Percentiles rank a stretch among this genome's conserved stretches.
Conservation (phyloP, 164 flowering plant genomes). For the Macadamia tetraphylla region DNA sequence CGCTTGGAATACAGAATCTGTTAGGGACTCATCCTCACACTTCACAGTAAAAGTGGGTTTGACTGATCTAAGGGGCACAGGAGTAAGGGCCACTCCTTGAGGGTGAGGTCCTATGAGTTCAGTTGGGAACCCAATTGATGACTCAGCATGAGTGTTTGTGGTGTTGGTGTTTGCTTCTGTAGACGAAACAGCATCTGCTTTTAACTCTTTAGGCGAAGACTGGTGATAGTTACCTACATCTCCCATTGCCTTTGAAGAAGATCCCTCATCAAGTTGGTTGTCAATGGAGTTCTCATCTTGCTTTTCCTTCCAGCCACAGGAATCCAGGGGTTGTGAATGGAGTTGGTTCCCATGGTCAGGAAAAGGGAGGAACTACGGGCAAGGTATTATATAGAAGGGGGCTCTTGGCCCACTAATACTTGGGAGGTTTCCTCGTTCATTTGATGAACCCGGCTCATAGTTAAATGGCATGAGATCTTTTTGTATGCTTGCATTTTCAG, state of each 20-base stretch:
- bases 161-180: slow-evolving; percentile 16
- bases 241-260: slow-evolving; percentile 21
- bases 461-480: slow-evolving; percentile 10
- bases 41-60: not conserved
- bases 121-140: slow-evolving; percentile 15
- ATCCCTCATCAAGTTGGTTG: slow-evolving; percentile 15
- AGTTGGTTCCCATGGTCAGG: slow-evolving; percentile 23
- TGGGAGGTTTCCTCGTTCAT: slow-evolving; percentile 17
- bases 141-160: slow-evolving; percentile 19
- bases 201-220: slow-evolving; percentile 12
- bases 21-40: slow-evolving; percentile 16
- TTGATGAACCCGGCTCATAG: not conserved
- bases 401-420: slow-evolving; percentile 19
- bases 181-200: slow-evolving; percentile 17
- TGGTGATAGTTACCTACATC: slow-evolving; percentile 8
- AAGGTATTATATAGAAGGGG: slow-evolving; percentile 46
- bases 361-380: slow-evolving; percentile 55
- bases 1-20: slow-evolving; percentile 7
- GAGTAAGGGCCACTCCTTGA: slow-evolving; percentile 14
- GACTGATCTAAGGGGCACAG: slow-evolving; percentile 14
- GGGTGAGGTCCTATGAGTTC: slow-evolving; percentile 16
- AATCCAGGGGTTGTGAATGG: slow-evolving; percentile 13
- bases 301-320: slow-evolving; percentile 10
- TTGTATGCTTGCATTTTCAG: slow-evolving; percentile 21
- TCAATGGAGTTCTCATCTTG: slow-evolving; percentile 17